These are phyloP conservation scores for Samsoniella hepiali DNA, from an alignment of 2,329 filamentous ascomycete species.

Conservation along the genomic window DNA sequence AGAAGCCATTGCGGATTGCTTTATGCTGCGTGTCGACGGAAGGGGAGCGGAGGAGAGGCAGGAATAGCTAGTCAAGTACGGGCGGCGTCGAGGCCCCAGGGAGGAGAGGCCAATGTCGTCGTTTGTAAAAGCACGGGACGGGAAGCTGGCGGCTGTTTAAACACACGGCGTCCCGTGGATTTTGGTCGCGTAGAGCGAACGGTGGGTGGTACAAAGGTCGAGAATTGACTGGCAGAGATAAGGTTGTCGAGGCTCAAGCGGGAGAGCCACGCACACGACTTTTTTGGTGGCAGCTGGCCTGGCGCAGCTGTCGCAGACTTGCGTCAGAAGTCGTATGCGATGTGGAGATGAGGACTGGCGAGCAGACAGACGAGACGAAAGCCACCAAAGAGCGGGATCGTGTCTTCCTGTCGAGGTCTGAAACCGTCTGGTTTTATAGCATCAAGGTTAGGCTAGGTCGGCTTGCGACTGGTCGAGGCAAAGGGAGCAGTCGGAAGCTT, in stretches of 20 bases:
- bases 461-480: neutral
- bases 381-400: too few relatives aligned
- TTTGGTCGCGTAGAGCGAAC: neutral
- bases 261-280: conserved; percentile 11
- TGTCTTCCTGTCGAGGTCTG: too few relatives aligned
- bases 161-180: neutral
- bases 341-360: neutral
- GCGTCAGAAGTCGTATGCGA: neutral
- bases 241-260: neutral
- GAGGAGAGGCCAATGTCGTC: neutral
- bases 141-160: neutral
- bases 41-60: neutral
- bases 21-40: neutral
- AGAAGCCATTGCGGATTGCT: conserved; percentile 5
- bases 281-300: neutral
- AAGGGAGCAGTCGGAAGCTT: neutral
- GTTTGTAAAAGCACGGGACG: neutral
- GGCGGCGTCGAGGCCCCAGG: too few relatives aligned
- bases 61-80: neutral
- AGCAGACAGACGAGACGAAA: neutral
- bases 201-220: neutral
- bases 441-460: neutral
- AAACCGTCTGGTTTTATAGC: too few relatives aligned
- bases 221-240: neutral
- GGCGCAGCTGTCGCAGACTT: conserved; percentile 9